Percentiles rank a stretch among this genome's conserved stretches.
Evolutionary conservation across 2,329 filamentous ascomycete species (phyloP).

Genomic region (Graphilbum fragrans): DNA sequence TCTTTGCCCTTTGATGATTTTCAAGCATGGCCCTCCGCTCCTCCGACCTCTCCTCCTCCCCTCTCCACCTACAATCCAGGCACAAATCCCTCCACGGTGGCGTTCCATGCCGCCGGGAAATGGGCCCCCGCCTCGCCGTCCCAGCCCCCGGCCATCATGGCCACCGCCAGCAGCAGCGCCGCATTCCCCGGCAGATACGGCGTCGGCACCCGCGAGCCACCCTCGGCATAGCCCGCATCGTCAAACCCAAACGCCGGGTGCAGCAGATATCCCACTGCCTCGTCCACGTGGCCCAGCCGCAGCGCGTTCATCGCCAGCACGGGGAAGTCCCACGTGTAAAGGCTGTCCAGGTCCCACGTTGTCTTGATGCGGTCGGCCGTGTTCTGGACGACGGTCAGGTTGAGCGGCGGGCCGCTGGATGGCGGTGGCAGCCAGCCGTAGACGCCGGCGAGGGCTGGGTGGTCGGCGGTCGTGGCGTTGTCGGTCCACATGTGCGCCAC

Average conservation of each 20-base stretch:
- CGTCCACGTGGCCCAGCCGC: conserved; percentile 24
- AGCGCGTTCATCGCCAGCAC: conserved; percentile 32
- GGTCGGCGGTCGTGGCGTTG: conserved; percentile 25
- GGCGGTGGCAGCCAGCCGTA: conserved; percentile 29
- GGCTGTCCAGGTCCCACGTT: conserved; percentile 25
- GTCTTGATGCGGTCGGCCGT: conserved; percentile 25
- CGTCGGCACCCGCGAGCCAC: conserved; percentile 38
- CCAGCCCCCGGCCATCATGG: conserved; percentile 47
- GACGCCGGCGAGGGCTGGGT: conserved; percentile 29
- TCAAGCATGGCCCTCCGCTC: too few relatives aligned
- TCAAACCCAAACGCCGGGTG: conserved; percentile 40
- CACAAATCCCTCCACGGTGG: conserved; percentile 33
- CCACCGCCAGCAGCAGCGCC: conserved; percentile 36
- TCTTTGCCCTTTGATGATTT: too few relatives aligned
- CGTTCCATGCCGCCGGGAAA: conserved; percentile 35
- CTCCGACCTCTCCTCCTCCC: too few relatives aligned
- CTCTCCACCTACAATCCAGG: conserved; percentile 24
- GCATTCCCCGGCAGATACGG: conserved; percentile 43
- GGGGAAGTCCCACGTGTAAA: conserved; percentile 31
- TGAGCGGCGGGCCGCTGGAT: conserved; percentile 19
- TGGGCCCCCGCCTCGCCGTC: conserved; percentile 32
- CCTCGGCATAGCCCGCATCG: conserved; percentile 41
- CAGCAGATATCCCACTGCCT: conserved; percentile 30
- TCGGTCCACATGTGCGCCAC: conserved; percentile 29
- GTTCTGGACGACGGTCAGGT: conserved; percentile 21